Evolutionary conservation across 805 yeast species (phyloP).

Genomic region (Maudiozyma barnettii): DNA sequence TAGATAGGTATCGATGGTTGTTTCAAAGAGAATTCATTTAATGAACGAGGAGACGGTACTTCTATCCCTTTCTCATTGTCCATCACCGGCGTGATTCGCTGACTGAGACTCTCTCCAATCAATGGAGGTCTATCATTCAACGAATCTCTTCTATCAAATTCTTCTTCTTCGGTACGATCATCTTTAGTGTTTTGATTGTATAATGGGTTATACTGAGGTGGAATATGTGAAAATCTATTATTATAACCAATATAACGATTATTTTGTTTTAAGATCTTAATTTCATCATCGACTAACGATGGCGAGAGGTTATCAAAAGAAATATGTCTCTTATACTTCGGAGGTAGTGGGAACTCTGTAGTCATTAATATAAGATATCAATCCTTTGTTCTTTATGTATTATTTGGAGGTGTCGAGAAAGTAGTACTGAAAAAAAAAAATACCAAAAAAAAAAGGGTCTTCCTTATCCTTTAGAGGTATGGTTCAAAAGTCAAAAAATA

Average conservation of each 20-base stretch:
- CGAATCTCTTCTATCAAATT: not conserved
- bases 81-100: not conserved
- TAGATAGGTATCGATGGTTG: not conserved
- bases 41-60: not conserved
- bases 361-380: not conserved
- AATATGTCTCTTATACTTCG: slow-evolving; percentile 19
- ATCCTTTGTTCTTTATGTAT: no score
- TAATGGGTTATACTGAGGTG: slow-evolving; percentile 26
- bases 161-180: not conserved
- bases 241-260: slow-evolving; percentile 15
- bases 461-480: no score
- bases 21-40: not conserved
- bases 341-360: not conserved
- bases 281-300: slow-evolving; percentile 22
- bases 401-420: no score
- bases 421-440: no score
- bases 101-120: not conserved
- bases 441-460: no score
- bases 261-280: slow-evolving; percentile 12
- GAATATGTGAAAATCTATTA: slow-evolving; percentile 22
- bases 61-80: not conserved
- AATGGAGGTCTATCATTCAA: not conserved
- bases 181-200: slow-evolving; percentile 5
- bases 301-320: slow-evolving; percentile 29
- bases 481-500: no score